phyloP scores from a whole-genome alignment of 2,329 filamentous ascomycete genomes.

The Dactylellina haptotyla region DNA sequence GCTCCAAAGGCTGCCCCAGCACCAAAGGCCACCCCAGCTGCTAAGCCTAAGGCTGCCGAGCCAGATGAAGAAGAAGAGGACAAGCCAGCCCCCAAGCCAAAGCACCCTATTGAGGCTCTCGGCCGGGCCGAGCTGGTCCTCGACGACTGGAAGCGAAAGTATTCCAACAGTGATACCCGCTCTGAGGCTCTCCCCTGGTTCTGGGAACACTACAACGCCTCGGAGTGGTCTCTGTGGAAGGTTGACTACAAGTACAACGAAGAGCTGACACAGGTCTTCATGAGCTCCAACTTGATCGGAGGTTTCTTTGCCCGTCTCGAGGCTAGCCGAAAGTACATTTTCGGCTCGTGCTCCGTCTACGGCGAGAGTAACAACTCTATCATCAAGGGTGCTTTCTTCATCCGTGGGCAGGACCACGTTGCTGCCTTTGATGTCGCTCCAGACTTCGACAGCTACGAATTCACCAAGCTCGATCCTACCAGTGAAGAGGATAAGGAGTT shows the following conservation, averaged over 20 bases:
- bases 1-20: constrained; percentile 68
- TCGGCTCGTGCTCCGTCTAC: constrained; percentile 89
- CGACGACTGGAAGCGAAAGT: constrained; percentile 98
- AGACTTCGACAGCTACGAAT: constrained; percentile 95
- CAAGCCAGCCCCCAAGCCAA: constrained; percentile 80
- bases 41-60: constrained; percentile 63
- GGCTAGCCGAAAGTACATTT: constrained; percentile 96
- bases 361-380: constrained; percentile 87
- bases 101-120: constrained; percentile 92
- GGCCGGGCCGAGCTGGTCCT: constrained; percentile 81
- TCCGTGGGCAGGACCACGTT: constrained; percentile 86
- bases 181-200: constrained; percentile 91
- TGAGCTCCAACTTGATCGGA: constrained; percentile 98
- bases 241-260: constrained; percentile 99
- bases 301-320: constrained; percentile 98
- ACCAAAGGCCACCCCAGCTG: constrained; percentile 62
- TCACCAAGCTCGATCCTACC: constrained; percentile 92
- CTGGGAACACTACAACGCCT: constrained; percentile 94
- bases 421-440: constrained; percentile 94
- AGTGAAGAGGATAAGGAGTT: constrained; percentile 86
- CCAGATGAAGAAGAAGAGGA: constrained; percentile 68
- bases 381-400: constrained; percentile 91
- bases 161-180: constrained; percentile 92
- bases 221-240: constrained; percentile 95
- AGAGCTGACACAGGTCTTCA: constrained; percentile 96